A percentile compares a stretch with the other conserved stretches of the same genome.
phyloP scores from a whole-genome alignment of 495 filamentous ascomycete species.

The Aspergillus affinis region DNA sequence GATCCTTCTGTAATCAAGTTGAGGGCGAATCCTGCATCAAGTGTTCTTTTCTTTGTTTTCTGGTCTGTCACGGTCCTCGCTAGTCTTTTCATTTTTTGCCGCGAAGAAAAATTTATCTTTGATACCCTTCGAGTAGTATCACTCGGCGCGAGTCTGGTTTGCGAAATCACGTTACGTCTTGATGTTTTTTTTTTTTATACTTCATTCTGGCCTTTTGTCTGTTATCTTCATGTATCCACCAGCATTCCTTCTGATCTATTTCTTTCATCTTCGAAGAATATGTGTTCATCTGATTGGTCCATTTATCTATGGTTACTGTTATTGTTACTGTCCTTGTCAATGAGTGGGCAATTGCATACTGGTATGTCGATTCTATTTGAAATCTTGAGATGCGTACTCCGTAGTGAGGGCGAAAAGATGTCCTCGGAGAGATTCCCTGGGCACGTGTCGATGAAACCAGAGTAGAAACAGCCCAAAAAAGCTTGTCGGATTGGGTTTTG shows the following conservation, averaged over 20 bases:
- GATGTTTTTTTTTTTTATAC: constrained; percentile 30
- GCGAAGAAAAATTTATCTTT: constrained; percentile 37
- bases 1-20: constrained; percentile 75
- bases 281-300: constrained; percentile 17
- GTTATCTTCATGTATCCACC: neutral
- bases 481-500: constrained; percentile 11
- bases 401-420: no score
- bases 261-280: constrained; percentile 15
- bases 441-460: no score
- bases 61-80: constrained; percentile 28
- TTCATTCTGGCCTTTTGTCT: constrained; percentile 9
- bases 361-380: neutral
- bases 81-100: constrained; percentile 19
- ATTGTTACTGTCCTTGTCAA: neutral
- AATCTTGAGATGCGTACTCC: no score
- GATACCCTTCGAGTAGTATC: constrained; percentile 51
- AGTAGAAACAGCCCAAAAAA: neutral
- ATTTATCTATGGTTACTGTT: constrained; percentile 14
- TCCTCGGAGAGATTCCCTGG: no score
- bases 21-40: constrained; percentile 21
- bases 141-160: constrained; percentile 42
- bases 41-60: constrained; percentile 23
- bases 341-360: constrained; percentile 18
- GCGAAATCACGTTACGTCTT: constrained; percentile 45
- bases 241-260: constrained; percentile 8